Base-by-base conservation (phyloP, 1,284 basidiomycete genomes). In the Papiliotrema terrestris region DNA sequence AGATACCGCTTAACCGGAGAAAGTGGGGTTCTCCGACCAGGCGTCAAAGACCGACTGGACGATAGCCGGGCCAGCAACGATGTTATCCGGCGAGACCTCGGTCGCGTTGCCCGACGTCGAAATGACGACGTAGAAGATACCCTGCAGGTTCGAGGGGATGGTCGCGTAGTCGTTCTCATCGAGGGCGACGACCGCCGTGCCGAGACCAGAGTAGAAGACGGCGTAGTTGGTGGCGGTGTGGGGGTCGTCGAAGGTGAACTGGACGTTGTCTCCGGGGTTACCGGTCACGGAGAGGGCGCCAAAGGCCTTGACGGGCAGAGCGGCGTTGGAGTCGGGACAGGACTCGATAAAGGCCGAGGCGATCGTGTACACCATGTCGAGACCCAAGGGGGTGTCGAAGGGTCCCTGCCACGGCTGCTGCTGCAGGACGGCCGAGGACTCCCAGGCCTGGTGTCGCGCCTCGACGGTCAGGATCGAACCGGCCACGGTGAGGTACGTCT, bases 381-480 rank as follows among this genome's bases (percentile, higher is more conserved):
- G 65, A n/a, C 75, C 73, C 26, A 86, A 76, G 5, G 83, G 81
- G 20, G 73, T 75, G 55, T 78, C 78, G 65, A 82, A 83, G 2
- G 82, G 69, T 1, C 78, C 78, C 54, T 78, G 79, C 83, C 83
- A 85, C 2, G 82, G 78, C 36, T 79, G 72, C 9, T 68, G 66
- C 47, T 78, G 75, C 45, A 75, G 71, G 36, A 82, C 80, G 4
- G 82, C 77, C 0, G 81, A 79, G 45, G 76, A 52, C 39, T 69
- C 43, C 62, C 67, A 71, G 17, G 66, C 58, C 71, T 89, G 86
- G 69, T 91, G 89, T 53, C 90, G 85, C 25, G 88, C 86, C 71
- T 92, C 89, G 51, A 88, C 80, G 36, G 68, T 56, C 49, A 67
- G 62, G 59, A 70, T 70, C 43, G 58, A 49, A 19, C 54, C 68